phyloP scores from a whole-genome alignment of 352 stramenopile genomes.

The Globisporangium iwayamae region DNA sequence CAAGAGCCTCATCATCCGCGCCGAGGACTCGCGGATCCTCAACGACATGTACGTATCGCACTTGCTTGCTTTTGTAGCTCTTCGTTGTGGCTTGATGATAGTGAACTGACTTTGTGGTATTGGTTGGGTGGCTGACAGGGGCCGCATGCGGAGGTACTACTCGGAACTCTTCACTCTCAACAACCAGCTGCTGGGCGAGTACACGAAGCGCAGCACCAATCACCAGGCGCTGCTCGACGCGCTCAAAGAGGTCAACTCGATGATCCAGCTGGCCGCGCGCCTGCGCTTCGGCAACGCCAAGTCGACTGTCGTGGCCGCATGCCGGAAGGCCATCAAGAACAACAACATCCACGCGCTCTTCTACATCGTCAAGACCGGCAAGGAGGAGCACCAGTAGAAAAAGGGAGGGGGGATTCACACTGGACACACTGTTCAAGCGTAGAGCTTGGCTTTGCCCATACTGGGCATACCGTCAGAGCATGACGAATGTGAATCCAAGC shows the following conservation, averaged over 20 bases:
- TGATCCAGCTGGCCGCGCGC: slow-evolving; percentile 88
- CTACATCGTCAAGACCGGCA: slow-evolving; percentile 84
- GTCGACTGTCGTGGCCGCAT: slow-evolving; percentile 76
- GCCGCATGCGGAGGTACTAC: slow-evolving; percentile 84
- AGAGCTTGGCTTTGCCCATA: neutral
- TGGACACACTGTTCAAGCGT: too few relatives aligned
- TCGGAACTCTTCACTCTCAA: slow-evolving; percentile 91
- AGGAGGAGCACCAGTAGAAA: slow-evolving; percentile 68
- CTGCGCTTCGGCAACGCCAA: slow-evolving; percentile 86
- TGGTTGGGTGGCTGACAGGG: slow-evolving; percentile 4
- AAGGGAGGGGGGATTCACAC: neutral
- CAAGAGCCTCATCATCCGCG: slow-evolving; percentile 89
- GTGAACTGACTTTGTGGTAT: neutral
- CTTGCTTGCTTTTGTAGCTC: too few relatives aligned
- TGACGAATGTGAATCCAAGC: neutral
- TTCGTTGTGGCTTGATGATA: neutral
- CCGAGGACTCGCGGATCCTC: slow-evolving; percentile 90
- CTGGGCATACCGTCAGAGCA: neutral
- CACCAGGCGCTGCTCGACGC: slow-evolving; percentile 87
- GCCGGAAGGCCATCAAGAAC: slow-evolving; percentile 88
- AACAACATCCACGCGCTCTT: slow-evolving; percentile 87
- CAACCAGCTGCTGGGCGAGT: slow-evolving; percentile 88
- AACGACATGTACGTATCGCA: slow-evolving; percentile 82
- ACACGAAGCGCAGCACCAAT: slow-evolving; percentile 91
- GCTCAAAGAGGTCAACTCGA: slow-evolving; percentile 91